These are phyloP conservation scores for Chaetomium strumarium DNA, from an alignment of 2,329 filamentous ascomycete genomes.

Conservation along the genomic window DNA sequence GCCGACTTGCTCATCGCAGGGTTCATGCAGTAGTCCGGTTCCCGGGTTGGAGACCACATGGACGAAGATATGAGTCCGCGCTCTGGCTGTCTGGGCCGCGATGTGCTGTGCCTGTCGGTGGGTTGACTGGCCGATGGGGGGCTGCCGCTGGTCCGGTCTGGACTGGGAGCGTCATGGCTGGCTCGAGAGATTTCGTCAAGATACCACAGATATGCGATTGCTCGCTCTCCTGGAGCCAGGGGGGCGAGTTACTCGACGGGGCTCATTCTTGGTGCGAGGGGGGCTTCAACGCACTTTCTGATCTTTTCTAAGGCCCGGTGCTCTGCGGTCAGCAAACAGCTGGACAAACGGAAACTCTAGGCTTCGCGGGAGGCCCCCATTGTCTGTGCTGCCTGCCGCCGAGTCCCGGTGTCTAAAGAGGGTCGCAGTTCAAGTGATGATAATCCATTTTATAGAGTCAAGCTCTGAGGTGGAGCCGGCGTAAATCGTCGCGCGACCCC, in stretches of 20 bases:
- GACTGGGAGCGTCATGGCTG: constrained; percentile 42
- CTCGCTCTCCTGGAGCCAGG: constrained; percentile 35
- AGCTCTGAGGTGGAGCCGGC: constrained; percentile 70
- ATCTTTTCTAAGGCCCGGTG: constrained; percentile 41
- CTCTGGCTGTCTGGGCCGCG: constrained; percentile 29
- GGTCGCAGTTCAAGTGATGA: constrained; percentile 74
- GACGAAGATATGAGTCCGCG: constrained; percentile 90
- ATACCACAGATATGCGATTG: constrained; percentile 99
- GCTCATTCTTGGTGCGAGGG: constrained; percentile 99
- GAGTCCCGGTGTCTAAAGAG: constrained; percentile 25
- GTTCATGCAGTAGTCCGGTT: constrained; percentile 20
- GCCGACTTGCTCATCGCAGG: constrained; percentile 22
- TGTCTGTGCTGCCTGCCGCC: constrained; percentile 18
- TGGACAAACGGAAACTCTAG: constrained; percentile 26
- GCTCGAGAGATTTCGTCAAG: constrained; percentile 76
- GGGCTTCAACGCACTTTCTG: constrained; percentile 40
- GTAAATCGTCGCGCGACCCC: constrained; percentile 31
- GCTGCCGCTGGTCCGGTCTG: constrained; percentile 36
- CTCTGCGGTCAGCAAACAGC: constrained; percentile 41
- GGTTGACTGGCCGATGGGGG: constrained; percentile 33
- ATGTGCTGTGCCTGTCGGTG: constrained; percentile 17
- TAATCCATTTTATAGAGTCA: constrained; percentile 89
- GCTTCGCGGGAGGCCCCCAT: constrained; percentile 36
- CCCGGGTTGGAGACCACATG: constrained; percentile 46
- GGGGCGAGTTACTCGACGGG: constrained; percentile 94